Conservation (phyloP, 352 stramenopile species). For the Globisporangium takayamanum region DNA sequence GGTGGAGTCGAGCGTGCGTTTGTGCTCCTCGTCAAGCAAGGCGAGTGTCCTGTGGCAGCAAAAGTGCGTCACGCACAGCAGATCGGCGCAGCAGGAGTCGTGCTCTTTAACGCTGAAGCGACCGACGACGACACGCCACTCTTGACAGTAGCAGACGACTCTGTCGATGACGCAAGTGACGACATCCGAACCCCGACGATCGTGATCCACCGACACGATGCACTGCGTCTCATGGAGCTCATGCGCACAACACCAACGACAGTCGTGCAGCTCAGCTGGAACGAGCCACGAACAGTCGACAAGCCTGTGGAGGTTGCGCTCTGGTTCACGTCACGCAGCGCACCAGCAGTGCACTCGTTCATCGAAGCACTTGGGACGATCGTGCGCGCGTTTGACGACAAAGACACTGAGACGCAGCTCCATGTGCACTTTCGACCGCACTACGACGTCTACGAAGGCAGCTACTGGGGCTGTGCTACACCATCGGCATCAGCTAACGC, state of each 20-base stretch:
- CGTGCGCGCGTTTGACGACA: background rate
- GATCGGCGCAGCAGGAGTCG: background rate
- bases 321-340: conserved; percentile 24
- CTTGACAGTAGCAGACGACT: background rate
- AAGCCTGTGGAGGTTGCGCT: conserved; percentile 20
- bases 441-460: conserved; percentile 6
- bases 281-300: conserved; percentile 10
- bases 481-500: background rate
- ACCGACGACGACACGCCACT: background rate
- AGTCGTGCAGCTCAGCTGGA: conserved; percentile 11
- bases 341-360: conserved; percentile 15
- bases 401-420: background rate
- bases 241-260: conserved; percentile 7
- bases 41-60: conserved; percentile 41
- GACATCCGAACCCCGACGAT: conserved; percentile 25
- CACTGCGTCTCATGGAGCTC: conserved; percentile 12
- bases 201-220: conserved; percentile 20
- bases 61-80: conserved; percentile 33
- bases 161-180: conserved; percentile 17
- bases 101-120: background rate
- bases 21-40: conserved; percentile 4
- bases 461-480: background rate
- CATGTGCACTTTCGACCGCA: conserved; percentile 1
- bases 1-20: background rate
- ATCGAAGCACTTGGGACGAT: conserved; percentile 15